Conservation (phyloP, 805 yeast genomes). For the Metschnikowia dekortorum region DNA sequence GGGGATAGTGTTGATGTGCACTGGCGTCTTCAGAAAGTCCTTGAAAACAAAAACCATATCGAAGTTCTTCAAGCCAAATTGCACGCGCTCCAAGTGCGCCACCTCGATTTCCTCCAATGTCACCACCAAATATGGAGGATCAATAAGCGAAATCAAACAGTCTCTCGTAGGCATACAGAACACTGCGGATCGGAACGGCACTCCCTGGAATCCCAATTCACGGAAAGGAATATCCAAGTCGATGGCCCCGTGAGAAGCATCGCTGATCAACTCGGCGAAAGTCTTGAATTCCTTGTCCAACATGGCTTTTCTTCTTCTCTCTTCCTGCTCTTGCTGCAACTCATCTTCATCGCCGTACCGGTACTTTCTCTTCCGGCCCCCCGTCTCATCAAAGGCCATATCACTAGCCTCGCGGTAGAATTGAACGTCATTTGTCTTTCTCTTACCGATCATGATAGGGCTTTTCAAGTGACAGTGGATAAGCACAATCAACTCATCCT, state of each 20-base stretch:
- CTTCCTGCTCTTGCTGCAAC: constrained; percentile 97
- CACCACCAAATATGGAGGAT: constrained; percentile 91
- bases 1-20: constrained; percentile 92
- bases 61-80: constrained; percentile 92
- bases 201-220: constrained; percentile 96
- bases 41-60: constrained; percentile 96
- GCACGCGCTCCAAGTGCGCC: constrained; percentile 94
- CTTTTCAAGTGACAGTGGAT: constrained; percentile 89
- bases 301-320: constrained; percentile 84
- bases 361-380: constrained; percentile 81
- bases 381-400: constrained; percentile 94
- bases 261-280: constrained; percentile 88
- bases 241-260: constrained; percentile 74
- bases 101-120: constrained; percentile 89
- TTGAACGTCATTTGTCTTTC: constrained; percentile 92
- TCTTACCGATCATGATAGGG: constrained; percentile 93
- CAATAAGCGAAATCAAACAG: constrained; percentile 88
- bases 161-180: constrained; percentile 96
- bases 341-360: constrained; percentile 98
- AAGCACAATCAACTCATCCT: constrained; percentile 87
- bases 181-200: constrained; percentile 91
- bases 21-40: constrained; percentile 82
- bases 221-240: constrained; percentile 94
- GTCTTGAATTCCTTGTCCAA: constrained; percentile 87
- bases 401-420: constrained; percentile 96